A percentile compares a stretch with the other conserved stretches of the same genome.
Evolutionary conservation across 2,329 filamentous ascomycete genomes (phyloP).

Genomic region (Herpomyces periplanetae): DNA sequence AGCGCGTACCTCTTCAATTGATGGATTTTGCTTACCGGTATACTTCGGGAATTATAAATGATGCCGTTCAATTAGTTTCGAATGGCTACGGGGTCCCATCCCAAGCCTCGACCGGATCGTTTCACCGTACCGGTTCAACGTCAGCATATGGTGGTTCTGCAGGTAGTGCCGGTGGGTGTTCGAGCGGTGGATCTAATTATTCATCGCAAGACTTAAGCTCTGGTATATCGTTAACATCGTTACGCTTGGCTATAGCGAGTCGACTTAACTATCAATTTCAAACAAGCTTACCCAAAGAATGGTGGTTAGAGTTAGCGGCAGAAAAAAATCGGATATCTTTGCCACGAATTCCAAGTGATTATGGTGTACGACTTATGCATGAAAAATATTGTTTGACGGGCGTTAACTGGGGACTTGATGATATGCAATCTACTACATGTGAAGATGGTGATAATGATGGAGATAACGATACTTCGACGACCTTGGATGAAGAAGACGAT

Average conservation of each 20-base stretch:
- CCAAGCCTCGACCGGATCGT: constrained; percentile 1
- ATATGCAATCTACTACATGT: too few relatives aligned
- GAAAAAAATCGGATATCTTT: constrained; percentile 26
- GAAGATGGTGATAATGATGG: too few relatives aligned
- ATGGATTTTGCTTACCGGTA: constrained; percentile 61
- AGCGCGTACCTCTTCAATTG: constrained; percentile 39
- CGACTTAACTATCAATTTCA: constrained; percentile 28
- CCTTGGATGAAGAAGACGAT: too few relatives aligned
- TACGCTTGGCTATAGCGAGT: constrained; percentile 29
- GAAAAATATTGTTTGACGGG: constrained; percentile 27
- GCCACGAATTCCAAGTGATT: too few relatives aligned
- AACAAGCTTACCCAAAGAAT: constrained; percentile 26
- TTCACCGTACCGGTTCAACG: constrained; percentile 23
- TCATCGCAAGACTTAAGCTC: too few relatives aligned
- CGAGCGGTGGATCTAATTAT: too few relatives aligned
- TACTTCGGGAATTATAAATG: constrained; percentile 26
- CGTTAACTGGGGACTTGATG: constrained; percentile 23
- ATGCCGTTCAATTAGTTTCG: constrained; percentile 24
- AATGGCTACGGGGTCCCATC: constrained; percentile 18
- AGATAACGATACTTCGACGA: too few relatives aligned
- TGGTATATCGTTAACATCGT: too few relatives aligned
- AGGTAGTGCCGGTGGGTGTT: too few relatives aligned
- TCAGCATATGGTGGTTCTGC: too few relatives aligned
- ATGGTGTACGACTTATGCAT: constrained; percentile 22
- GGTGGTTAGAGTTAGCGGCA: constrained; percentile 29